phyloP scores from a whole-genome alignment of 768 basidiomycete species.

The Leccinum uliginosum region DNA sequence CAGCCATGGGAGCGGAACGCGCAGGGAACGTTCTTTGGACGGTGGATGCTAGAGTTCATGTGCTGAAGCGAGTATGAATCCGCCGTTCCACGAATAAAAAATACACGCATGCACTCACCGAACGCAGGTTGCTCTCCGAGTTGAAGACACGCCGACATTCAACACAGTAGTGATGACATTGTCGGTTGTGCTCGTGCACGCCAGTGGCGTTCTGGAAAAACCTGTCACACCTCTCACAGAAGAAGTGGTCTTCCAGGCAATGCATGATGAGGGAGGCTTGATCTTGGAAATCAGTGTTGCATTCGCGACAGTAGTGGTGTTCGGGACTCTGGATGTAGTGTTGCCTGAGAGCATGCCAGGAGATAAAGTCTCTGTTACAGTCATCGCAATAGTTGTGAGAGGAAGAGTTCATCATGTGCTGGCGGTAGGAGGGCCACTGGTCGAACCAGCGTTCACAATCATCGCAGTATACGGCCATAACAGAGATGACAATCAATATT shows the following conservation, averaged over 20 bases:
- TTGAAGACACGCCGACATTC: conserved; percentile 42
- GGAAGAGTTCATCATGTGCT: conserved; percentile 35
- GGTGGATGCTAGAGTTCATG: conserved; percentile 50
- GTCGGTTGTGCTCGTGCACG: conserved; percentile 46
- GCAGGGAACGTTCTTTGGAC: conserved; percentile 34
- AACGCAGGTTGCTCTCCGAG: conserved; percentile 14
- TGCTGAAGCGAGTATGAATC: conserved; percentile 33
- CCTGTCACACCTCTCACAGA: conserved; percentile 39
- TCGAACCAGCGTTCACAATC: conserved; percentile 39
- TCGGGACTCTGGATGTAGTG: conserved; percentile 49
- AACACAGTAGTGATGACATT: conserved; percentile 41
- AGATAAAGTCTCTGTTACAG: conserved; percentile 45
- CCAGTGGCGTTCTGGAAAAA: conserved; percentile 39
- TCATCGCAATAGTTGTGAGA: conserved; percentile 42
- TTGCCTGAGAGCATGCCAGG: conserved; percentile 36
- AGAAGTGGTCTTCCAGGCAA: conserved; percentile 36
- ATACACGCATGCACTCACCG: conserved; percentile 3
- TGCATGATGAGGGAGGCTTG: conserved; percentile 37
- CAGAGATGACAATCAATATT: neutral
- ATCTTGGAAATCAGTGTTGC: conserved; percentile 40
- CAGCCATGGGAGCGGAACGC: conserved; percentile 39
- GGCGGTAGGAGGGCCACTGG: conserved; percentile 22
- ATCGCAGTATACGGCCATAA: conserved; percentile 26
- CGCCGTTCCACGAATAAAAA: neutral
- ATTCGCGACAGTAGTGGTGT: conserved; percentile 52